Percentiles rank a stretch among this genome's conserved stretches.
Conservation (phyloP, 2,329 filamentous ascomycete genomes). For the Diaporthe sp. region DNA sequence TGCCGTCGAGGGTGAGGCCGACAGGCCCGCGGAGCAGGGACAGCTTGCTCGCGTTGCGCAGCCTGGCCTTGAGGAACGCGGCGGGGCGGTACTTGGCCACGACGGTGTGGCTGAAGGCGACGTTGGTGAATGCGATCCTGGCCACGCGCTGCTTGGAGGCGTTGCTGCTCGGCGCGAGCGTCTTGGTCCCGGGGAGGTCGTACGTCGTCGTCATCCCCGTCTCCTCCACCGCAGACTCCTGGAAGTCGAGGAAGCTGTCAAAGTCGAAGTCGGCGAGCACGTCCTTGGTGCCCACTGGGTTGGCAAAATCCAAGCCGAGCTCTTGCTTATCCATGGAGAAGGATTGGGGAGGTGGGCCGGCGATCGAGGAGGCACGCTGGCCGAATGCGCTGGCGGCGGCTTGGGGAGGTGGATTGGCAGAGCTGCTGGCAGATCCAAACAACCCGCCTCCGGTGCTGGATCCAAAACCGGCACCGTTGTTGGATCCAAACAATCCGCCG, state of each 20-base stretch:
- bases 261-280: slow-evolving; percentile 31
- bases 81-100: slow-evolving; percentile 70
- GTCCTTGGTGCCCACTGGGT: slow-evolving; percentile 12
- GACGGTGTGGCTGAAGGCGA: slow-evolving; percentile 66
- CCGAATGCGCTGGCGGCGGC: not conserved
- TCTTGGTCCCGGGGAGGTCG: slow-evolving; percentile 68
- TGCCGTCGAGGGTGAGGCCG: slow-evolving; percentile 71
- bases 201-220: slow-evolving; percentile 70
- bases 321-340: no score
- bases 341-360: no score
- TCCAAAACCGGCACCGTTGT: not conserved
- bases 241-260: slow-evolving; percentile 48
- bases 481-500: not conserved
- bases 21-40: slow-evolving; percentile 65
- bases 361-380: no score
- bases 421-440: not conserved
- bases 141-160: slow-evolving; percentile 69
- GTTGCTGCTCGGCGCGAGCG: slow-evolving; percentile 61
- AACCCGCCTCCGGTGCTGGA: not conserved
- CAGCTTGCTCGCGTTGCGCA: slow-evolving; percentile 66
- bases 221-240: slow-evolving; percentile 67
- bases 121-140: slow-evolving; percentile 59
- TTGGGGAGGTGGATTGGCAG: not conserved
- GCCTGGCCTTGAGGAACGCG: slow-evolving; percentile 68
- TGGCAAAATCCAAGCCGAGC: not conserved